Conservation (phyloP, 805 yeast genomes). For the Cyberlindnera samutprakarnensis region DNA sequence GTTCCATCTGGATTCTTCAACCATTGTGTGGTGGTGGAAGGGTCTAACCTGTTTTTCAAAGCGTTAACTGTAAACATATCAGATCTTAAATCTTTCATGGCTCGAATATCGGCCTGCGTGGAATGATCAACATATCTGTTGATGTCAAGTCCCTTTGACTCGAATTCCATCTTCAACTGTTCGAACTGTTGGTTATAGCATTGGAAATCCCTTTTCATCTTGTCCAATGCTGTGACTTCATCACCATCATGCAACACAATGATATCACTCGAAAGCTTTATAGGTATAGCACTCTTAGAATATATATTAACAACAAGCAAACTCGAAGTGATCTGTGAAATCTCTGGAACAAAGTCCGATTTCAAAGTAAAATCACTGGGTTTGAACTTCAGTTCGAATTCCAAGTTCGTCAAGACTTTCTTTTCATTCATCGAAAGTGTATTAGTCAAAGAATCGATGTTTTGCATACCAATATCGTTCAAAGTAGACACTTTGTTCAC, state of each 20-base stretch:
- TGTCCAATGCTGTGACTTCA: conserved; percentile 12
- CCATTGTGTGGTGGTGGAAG: conserved; percentile 15
- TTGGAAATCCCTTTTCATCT: conserved; percentile 19
- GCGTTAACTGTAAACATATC: conserved; percentile 6
- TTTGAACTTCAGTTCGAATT: conserved; percentile 22
- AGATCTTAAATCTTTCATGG: conserved; percentile 14
- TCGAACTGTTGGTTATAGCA: conserved; percentile 6
- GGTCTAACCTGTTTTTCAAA: conserved; percentile 21
- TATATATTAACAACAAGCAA: conserved; percentile 27
- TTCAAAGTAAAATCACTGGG: conserved; percentile 19
- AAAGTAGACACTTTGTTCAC: conserved; percentile 27
- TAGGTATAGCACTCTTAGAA: conserved; percentile 33
- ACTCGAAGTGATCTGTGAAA: conserved; percentile 23
- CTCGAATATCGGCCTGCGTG: conserved; percentile 12
- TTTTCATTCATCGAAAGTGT: conserved; percentile 24
- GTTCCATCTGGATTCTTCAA: no score
- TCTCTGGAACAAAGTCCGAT: conserved; percentile 28
- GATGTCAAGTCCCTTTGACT: conserved; percentile 4
- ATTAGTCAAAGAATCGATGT: conserved; percentile 23
- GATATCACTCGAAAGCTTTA: conserved; percentile 29
- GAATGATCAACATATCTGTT: conserved; percentile 9
- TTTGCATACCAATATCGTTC: conserved; percentile 28
- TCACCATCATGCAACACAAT: conserved; percentile 19
- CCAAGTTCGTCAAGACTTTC: conserved; percentile 20
- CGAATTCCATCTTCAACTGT: conserved; percentile 13